Evolutionary conservation across 495 filamentous ascomycete genomes (phyloP).

Genomic region (Parathielavia hyrcaniae): DNA sequence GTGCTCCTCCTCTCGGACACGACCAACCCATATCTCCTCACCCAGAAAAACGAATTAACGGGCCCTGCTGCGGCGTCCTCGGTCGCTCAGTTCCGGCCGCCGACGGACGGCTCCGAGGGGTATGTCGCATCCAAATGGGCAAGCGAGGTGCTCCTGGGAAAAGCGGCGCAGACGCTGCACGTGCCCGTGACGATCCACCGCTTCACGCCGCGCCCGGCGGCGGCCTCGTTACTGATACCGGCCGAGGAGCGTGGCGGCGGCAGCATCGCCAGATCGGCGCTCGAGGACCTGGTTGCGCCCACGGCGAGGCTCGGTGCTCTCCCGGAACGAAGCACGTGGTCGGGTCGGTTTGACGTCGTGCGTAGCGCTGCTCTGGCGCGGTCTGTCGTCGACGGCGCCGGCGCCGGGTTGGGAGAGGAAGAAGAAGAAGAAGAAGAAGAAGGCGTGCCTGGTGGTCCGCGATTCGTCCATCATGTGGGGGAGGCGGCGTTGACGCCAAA

Average conservation of each 20-base stretch:
- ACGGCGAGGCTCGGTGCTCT: neutral
- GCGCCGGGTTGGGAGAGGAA: no score
- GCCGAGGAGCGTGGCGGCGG: no score
- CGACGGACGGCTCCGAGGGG: constrained; percentile 28
- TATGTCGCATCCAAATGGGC: constrained; percentile 48
- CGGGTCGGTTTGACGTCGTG: neutral
- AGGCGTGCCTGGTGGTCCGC: neutral
- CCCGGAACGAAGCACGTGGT: neutral
- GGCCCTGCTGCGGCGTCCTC: no score
- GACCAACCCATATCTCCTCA: neutral
- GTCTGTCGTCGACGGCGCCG: neutral
- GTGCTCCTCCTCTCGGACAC: neutral
- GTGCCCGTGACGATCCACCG: constrained; percentile 41
- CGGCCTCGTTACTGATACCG: no score
- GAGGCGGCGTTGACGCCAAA: neutral
- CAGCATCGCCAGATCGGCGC: neutral
- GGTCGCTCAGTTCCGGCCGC: no score
- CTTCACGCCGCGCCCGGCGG: neutral
- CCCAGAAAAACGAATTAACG: no score
- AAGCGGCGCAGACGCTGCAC: constrained; percentile 14
- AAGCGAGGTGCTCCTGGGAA: constrained; percentile 42
- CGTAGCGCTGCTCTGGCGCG: neutral
- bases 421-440: neutral
- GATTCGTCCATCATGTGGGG: neutral
- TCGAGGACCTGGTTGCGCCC: neutral